phyloP scores from a whole-genome alignment of 352 stramenopile genomes.

The Pythium chondricola region DNA sequence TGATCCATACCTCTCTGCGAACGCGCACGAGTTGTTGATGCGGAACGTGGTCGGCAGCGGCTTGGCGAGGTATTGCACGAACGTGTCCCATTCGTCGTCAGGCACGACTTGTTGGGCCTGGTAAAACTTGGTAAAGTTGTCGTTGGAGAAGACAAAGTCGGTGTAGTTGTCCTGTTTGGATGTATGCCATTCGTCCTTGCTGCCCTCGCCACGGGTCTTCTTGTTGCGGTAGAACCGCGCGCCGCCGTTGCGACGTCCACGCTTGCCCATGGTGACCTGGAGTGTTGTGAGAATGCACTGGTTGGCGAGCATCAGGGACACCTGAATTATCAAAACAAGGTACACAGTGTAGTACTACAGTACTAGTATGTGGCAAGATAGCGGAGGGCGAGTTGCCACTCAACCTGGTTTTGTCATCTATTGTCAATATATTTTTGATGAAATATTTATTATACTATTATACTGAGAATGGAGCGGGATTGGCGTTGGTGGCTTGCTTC shows the following conservation, averaged over 20 bases:
- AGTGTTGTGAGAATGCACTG: slow-evolving; percentile 25
- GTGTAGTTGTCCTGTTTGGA: slow-evolving; percentile 55
- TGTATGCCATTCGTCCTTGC: slow-evolving; percentile 21
- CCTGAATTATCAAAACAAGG: slow-evolving; percentile 6
- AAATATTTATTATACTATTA: no score
- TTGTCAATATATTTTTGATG: no score
- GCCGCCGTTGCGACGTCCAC: slow-evolving; percentile 25
- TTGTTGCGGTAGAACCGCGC: slow-evolving; percentile 32
- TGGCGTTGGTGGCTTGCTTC: not conserved
- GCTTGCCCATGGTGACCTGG: slow-evolving; percentile 36
- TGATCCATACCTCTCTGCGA: slow-evolving; percentile 56
- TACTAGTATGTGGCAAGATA: no score
- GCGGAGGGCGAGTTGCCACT: no score
- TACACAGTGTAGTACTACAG: not conserved
- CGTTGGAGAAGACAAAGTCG: slow-evolving; percentile 87
- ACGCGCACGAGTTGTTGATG: slow-evolving; percentile 89
- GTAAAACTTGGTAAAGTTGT: slow-evolving; percentile 84
- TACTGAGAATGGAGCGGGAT: no score
- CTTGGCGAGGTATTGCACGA: slow-evolving; percentile 87
- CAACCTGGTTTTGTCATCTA: no score
- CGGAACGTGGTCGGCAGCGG: slow-evolving; percentile 91
- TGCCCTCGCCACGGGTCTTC: slow-evolving; percentile 40
- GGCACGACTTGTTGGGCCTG: slow-evolving; percentile 80
- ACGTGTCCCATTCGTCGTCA: slow-evolving; percentile 83
- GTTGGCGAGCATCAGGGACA: slow-evolving; percentile 9